Evolutionary conservation across 2,329 filamentous ascomycete genomes (phyloP), one percentile per base, ranked within the genome.

Genomic region (Lasiodiplodia hormozganensis): DNA sequence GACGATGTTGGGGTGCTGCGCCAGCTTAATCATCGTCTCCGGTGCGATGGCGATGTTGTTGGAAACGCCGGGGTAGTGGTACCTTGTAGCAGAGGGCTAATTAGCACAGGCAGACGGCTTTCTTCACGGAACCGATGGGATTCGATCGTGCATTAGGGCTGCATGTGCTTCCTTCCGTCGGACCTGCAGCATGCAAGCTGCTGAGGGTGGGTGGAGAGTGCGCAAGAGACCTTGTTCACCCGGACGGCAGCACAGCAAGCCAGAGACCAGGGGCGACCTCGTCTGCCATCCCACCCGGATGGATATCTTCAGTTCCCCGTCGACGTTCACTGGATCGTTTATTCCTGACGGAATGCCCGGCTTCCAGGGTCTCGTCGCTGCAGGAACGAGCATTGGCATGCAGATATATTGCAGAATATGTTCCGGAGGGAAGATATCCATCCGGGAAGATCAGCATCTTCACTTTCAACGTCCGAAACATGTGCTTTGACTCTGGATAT

Each of bases 61-160:
- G 12, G 87, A 88, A 21, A 90, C 88, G 49, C 85, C 87, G 1
- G 87, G 87, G 75, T 88, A 88, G 76, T 88, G 84, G 75, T 88
- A 87, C 64, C 83, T 86, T 34, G 49, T 12, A 34, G 47, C n/a
- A 3, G 10, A 28, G 36, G 36, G 36, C 56, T 23, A 18, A 53
- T 65, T 53, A 52, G 43, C 60, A 36, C 47, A 21, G 28, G 28
- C 11, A 18, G 49, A 21, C 47, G 12, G 2, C 10, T 66, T 18
- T 66, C 49, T 52, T 56, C 62, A 66, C 4, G 21, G 16, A 28
- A 31, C 25, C 40, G 18, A 25, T 34, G 36, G 36, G 56, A 3
- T 16, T 60, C 31, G 56, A 60, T 60, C 56, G 56, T 60, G 56
- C 56, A 60, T 60, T 43, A 43, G 36, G 56, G 56, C 62, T 65